phyloP scores from a whole-genome alignment of 2,329 filamentous ascomycete genomes.

The Penicillium sp. region DNA sequence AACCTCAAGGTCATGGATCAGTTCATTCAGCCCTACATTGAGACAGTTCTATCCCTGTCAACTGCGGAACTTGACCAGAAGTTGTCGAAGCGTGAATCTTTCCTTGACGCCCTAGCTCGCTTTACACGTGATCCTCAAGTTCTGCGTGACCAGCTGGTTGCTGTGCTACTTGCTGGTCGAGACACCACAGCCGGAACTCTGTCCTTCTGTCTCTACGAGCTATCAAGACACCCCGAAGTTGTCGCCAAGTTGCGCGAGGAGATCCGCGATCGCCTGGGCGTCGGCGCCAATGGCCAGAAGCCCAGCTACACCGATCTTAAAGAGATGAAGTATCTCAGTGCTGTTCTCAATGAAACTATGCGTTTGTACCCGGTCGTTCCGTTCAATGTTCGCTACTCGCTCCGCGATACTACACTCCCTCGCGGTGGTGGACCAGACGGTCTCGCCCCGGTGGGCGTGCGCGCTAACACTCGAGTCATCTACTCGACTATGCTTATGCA shows the following conservation, averaged over 20 bases:
- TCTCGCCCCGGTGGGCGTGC: slow-evolving; percentile 45
- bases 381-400: slow-evolving; percentile 72
- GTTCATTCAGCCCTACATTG: slow-evolving; percentile 77
- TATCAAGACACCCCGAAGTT: slow-evolving; percentile 68
- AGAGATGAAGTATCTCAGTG: slow-evolving; percentile 76
- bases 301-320: slow-evolving; percentile 78
- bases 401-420: slow-evolving; percentile 73
- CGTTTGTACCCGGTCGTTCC: slow-evolving; percentile 77
- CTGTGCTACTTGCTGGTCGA: slow-evolving; percentile 74
- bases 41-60: slow-evolving; percentile 67
- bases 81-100: slow-evolving; percentile 72
- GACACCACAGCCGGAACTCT: slow-evolving; percentile 85
- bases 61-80: slow-evolving; percentile 72
- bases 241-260: slow-evolving; percentile 71
- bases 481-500: slow-evolving; percentile 57
- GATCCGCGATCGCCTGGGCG: slow-evolving; percentile 67
- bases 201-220: slow-evolving; percentile 79
- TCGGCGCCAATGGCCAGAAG: slow-evolving; percentile 49
- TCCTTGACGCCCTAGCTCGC: slow-evolving; percentile 78
- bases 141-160: slow-evolving; percentile 80
- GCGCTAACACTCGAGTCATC: slow-evolving; percentile 48
- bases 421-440: slow-evolving; percentile 57
- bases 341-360: slow-evolving; percentile 74
- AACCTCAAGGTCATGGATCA: slow-evolving; percentile 69
- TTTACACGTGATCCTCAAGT: slow-evolving; percentile 68